phyloP scores from a whole-genome alignment of 352 stramenopile species.

The Peronospora destructor region DNA sequence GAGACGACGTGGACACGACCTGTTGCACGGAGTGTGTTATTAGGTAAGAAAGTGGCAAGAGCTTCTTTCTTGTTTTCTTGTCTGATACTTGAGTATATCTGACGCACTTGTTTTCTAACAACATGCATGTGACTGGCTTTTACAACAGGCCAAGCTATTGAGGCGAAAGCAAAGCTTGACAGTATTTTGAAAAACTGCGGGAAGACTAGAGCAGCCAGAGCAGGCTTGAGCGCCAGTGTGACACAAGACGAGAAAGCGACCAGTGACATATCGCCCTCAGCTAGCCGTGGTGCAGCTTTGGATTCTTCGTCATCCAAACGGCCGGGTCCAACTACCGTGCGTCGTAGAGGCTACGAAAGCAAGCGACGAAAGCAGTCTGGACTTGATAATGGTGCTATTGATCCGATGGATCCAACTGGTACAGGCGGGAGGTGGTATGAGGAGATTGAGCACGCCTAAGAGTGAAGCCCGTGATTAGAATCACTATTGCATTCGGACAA shows the following conservation, averaged over 20 bases:
- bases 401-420: slow-evolving; percentile 22
- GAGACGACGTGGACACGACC: slow-evolving; percentile 68
- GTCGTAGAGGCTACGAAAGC: not conserved
- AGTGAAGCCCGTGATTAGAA: too few species aligned
- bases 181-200: slow-evolving; percentile 44
- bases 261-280: not conserved
- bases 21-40: slow-evolving; percentile 36
- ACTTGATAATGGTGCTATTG: slow-evolving; percentile 9
- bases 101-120: not conserved
- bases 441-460: slow-evolving; percentile 9
- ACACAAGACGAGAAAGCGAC: slow-evolving; percentile 7
- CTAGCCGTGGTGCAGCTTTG: not conserved
- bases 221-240: not conserved
- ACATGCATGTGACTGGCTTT: not conserved
- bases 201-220: not conserved
- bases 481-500: not conserved
- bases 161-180: slow-evolving; percentile 59
- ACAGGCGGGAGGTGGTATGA: slow-evolving; percentile 25
- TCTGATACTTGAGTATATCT: not conserved
- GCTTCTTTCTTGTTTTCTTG: not conserved
- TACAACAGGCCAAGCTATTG: slow-evolving; percentile 38
- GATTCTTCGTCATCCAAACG: slow-evolving; percentile 9
- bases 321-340: not conserved
- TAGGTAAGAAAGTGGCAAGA: slow-evolving; percentile 27
- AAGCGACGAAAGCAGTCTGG: slow-evolving; percentile 16